Conservation (phyloP, 2,329 filamentous ascomycete species). For the Cytospora piceae region DNA sequence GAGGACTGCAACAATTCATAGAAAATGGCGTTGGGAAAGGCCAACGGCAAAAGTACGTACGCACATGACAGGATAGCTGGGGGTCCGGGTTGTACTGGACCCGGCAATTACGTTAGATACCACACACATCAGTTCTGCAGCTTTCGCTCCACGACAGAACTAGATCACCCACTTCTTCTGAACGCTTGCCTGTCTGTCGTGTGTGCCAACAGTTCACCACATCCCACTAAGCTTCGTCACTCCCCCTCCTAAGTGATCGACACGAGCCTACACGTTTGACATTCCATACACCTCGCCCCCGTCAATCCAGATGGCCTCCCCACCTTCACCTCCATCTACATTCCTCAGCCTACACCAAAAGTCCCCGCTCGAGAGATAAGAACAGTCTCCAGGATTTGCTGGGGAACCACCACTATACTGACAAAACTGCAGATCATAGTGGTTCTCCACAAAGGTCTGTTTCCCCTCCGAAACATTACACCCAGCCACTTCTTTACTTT, state of each 20-base stretch:
- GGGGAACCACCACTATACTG: not conserved
- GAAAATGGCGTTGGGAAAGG: slow-evolving; percentile 13
- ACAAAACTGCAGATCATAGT: not conserved
- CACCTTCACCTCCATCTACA: not conserved
- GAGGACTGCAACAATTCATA: slow-evolving; percentile 3
- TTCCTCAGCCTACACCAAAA: not conserved
- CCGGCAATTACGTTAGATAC: slow-evolving; percentile 17
- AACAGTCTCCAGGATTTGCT: not conserved
- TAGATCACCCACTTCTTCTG: slow-evolving; percentile 9
- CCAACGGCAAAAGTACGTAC: slow-evolving; percentile 4
- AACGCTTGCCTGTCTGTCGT: not conserved
- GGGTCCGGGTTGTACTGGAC: slow-evolving; percentile 8
- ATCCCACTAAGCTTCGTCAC: not conserved
- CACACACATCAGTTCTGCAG: slow-evolving; percentile 11
- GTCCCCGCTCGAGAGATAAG: not conserved
- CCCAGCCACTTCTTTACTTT: slow-evolving; percentile 12
- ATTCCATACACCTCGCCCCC: not conserved
- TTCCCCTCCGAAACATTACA: slow-evolving; percentile 12
- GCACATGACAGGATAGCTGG: not conserved
- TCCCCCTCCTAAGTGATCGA: not conserved
- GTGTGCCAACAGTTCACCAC: not conserved
- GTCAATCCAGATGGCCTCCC: not conserved
- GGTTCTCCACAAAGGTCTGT: not conserved
- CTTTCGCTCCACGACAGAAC: slow-evolving; percentile 9
- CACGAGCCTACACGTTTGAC: not conserved